Evolutionary conservation across 805 yeast genomes (phyloP), one percentile per base, ranked within the genome.

Genomic region (Allodekkera sacchari): DNA sequence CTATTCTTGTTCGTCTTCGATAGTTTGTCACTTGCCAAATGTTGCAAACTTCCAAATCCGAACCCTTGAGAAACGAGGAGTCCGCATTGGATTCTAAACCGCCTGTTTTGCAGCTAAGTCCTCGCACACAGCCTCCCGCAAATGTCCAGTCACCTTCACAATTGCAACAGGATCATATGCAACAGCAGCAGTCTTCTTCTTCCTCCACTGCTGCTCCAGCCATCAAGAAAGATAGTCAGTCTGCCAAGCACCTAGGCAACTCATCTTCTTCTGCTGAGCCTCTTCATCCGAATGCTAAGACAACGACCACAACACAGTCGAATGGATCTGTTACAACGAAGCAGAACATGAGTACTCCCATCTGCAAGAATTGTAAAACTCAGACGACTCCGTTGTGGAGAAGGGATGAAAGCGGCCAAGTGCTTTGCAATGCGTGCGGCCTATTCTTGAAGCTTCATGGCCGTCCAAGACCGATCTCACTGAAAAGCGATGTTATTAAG

Each of bases 381-480:
- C 82, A 85, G 36, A 88, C 92, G 2, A 88, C 97, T 2, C 96
- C 97, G 1, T 63, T 88, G 18, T 88, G 96, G 96, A 71, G 96
- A 57, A 68, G 96, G 41, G 96, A 88, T 57, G 96, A 87, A 48
- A 74, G 83, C 8, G 94, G 94, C 11, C 80, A 78, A 46, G 94
- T 88, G 21, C 66, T 88, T 29, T 88, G 97, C 56, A 88, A 88
- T 60, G 97, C 97, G 7, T 85, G 96, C 62, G 96, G 96, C 0
- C 63, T 85, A 30, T 85, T 85, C 48, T 60, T 87, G 37, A 88
- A 88, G 58, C 68, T 88, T 25, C 97, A 88, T 52, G 95, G 96
- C 16, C 72, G 94, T 33, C 84, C 95, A 23, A 68, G 97, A 47
- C 96, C 97, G 5, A 87, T 87, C 33, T 76, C 87, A 16, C 64